Evolutionary conservation across 1,284 basidiomycete genomes (phyloP).

Genomic region (Ceratobasidium sp.): DNA sequence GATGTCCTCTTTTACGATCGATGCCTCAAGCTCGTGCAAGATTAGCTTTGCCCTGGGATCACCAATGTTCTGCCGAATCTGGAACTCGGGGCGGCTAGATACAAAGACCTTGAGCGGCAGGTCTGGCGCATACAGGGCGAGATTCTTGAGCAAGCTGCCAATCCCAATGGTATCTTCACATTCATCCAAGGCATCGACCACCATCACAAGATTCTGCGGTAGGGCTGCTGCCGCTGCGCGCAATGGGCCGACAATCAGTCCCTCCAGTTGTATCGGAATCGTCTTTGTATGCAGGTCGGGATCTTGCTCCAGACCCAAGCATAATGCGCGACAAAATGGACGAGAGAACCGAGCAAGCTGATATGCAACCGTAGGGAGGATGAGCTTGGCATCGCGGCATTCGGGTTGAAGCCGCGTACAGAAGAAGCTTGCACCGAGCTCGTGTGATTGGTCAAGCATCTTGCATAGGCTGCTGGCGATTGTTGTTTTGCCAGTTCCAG

Average conservation of each 20-base stretch:
- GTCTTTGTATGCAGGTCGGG: neutral
- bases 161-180: too few relatives aligned
- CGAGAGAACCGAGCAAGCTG: neutral
- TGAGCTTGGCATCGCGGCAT: neutral
- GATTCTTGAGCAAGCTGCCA: too few relatives aligned
- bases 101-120: too few relatives aligned
- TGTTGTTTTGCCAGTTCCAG: neutral
- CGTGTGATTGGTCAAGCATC: neutral
- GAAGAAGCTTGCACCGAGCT: slow-evolving; percentile 10
- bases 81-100: too few relatives aligned
- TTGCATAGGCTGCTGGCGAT: neutral
- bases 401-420: neutral
- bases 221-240: too few relatives aligned
- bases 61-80: too few relatives aligned
- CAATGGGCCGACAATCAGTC: too few relatives aligned
- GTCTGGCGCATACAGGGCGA: too few relatives aligned
- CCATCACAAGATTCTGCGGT: too few relatives aligned
- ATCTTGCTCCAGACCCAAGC: neutral
- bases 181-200: too few relatives aligned
- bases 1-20: slow-evolving; percentile 31
- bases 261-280: neutral
- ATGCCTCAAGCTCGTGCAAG: slow-evolving; percentile 12
- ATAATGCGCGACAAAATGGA: neutral
- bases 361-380: neutral
- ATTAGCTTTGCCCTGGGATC: too few relatives aligned